A percentile compares a stretch with the other conserved stretches of the same genome.
phyloP scores from a whole-genome alignment of 306 rosid genomes.

The Fagus sylvatica region DNA sequence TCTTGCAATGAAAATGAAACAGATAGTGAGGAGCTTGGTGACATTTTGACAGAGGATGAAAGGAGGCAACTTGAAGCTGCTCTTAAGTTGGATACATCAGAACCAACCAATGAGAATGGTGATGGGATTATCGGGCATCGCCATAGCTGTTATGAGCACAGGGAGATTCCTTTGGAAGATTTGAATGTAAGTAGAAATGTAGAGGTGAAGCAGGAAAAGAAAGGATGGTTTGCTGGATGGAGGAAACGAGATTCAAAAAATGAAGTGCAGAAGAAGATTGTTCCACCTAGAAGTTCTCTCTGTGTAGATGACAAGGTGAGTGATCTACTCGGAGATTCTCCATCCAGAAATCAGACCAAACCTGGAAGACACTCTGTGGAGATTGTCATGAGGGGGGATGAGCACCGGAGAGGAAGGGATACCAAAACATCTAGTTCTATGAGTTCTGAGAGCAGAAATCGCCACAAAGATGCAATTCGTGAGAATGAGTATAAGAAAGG shows the following conservation, averaged over 20 bases:
- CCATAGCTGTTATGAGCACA: slow-evolving; percentile 59
- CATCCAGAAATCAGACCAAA: slow-evolving; percentile 60
- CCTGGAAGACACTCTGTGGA: slow-evolving; percentile 89
- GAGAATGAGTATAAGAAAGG: slow-evolving; percentile 97
- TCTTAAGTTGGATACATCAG: slow-evolving; percentile 73
- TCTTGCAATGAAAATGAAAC: slow-evolving; percentile 83
- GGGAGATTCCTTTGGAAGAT: slow-evolving; percentile 80
- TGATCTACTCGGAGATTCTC: slow-evolving; percentile 77
- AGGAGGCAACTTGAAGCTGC: slow-evolving; percentile 88
- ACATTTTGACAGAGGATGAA: slow-evolving; percentile 89
- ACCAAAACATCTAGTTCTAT: slow-evolving; percentile 42
- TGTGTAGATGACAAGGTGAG: slow-evolving; percentile 85
- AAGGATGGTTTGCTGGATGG: slow-evolving; percentile 99
- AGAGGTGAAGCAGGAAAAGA: slow-evolving; percentile 77
- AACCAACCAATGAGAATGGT: slow-evolving; percentile 49
- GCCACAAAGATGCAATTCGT: slow-evolving; percentile 67
- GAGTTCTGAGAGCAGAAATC: slow-evolving; percentile 59
- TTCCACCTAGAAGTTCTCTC: slow-evolving; percentile 85
- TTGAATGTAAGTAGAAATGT: slow-evolving; percentile 48
- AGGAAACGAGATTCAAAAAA: slow-evolving; percentile 72
- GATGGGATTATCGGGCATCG: slow-evolving; percentile 67
- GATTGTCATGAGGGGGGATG: slow-evolving; percentile 63
- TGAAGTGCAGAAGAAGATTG: slow-evolving; percentile 58
- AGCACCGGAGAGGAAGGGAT: slow-evolving; percentile 69
- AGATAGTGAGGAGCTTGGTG: slow-evolving; percentile 77